phyloP scores from a whole-genome alignment of 164 flowering plant species.

The Nymphaea colorata region DNA sequence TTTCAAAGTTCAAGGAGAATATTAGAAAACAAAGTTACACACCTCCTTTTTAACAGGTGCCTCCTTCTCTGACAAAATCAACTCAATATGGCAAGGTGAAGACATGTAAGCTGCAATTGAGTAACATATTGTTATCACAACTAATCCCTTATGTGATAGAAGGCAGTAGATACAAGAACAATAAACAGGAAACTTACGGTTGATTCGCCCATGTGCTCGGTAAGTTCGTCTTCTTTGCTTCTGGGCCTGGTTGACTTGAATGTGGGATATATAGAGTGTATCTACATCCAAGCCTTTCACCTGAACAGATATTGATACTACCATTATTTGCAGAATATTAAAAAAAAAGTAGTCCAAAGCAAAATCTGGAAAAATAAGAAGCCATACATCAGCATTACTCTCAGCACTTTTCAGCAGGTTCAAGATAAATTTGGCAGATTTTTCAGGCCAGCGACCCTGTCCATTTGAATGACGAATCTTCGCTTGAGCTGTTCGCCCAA shows the following conservation, averaged over 20 bases:
- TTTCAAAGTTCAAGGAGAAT: no score
- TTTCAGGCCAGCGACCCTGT: constrained; percentile 94
- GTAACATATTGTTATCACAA: neutral
- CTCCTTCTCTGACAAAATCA: constrained; percentile 3
- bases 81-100: constrained; percentile 3
- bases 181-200: constrained; percentile 36
- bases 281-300: constrained; percentile 87
- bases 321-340: neutral
- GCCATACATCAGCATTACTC: constrained; percentile 81
- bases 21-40: neutral
- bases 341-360: neutral
- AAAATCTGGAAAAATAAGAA: neutral
- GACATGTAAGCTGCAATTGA: constrained; percentile 4
- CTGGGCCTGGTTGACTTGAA: constrained; percentile 86
- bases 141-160: neutral
- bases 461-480: constrained; percentile 90
- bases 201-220: constrained; percentile 89
- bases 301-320: constrained; percentile 13
- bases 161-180: neutral
- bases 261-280: constrained; percentile 56
- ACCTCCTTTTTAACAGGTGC: constrained; percentile 4
- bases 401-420: constrained; percentile 94
- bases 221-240: constrained; percentile 84
- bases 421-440: constrained; percentile 75
- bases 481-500: constrained; percentile 95